These are phyloP conservation scores for Penicilliopsis zonata DNA, from an alignment of 495 filamentous ascomycete species.

Conservation along the genomic window DNA sequence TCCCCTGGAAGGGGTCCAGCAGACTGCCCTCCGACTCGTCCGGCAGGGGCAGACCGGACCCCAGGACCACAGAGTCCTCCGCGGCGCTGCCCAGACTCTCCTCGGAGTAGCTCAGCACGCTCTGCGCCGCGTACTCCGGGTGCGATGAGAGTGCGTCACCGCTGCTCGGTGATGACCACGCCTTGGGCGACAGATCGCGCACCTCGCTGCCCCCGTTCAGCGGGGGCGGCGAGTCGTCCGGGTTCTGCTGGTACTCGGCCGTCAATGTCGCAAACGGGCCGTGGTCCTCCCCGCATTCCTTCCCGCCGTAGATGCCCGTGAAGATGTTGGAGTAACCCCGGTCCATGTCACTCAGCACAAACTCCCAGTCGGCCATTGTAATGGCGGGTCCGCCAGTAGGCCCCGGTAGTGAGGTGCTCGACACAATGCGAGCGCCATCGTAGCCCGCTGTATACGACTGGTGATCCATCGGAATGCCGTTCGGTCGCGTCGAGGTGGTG, in stretches of 20 bases:
- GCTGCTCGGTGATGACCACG: constrained; percentile 30
- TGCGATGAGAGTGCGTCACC: constrained; percentile 19
- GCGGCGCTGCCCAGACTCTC: constrained; percentile 54
- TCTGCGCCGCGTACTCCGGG: constrained; percentile 41
- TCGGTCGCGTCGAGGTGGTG: constrained; percentile 6
- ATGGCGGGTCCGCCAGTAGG: constrained; percentile 21
- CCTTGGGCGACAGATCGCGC: constrained; percentile 26
- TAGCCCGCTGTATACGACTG: constrained; percentile 14
- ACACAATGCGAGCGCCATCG: constrained; percentile 16
- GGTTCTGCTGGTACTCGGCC: constrained; percentile 24
- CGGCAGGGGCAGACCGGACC: constrained; percentile 11
- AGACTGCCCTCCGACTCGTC: constrained; percentile 18
- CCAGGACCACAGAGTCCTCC: constrained; percentile 20
- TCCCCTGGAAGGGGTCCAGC: constrained; percentile 32
- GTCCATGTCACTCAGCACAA: constrained; percentile 64
- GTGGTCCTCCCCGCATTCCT: constrained; percentile 37
- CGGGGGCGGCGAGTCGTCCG: constrained; percentile 5
- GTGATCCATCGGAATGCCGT: constrained; percentile 11
- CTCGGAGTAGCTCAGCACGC: constrained; percentile 64
- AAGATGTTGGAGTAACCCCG: constrained; percentile 69
- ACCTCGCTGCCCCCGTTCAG: constrained; percentile 13
- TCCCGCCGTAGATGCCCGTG: constrained; percentile 71
- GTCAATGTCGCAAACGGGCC: constrained; percentile 32
- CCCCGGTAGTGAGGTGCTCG: constrained; percentile 21
- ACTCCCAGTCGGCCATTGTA: constrained; percentile 65